Evolutionary conservation across 768 basidiomycete species (phyloP).

Genomic region (Multifurca ochricompacta): DNA sequence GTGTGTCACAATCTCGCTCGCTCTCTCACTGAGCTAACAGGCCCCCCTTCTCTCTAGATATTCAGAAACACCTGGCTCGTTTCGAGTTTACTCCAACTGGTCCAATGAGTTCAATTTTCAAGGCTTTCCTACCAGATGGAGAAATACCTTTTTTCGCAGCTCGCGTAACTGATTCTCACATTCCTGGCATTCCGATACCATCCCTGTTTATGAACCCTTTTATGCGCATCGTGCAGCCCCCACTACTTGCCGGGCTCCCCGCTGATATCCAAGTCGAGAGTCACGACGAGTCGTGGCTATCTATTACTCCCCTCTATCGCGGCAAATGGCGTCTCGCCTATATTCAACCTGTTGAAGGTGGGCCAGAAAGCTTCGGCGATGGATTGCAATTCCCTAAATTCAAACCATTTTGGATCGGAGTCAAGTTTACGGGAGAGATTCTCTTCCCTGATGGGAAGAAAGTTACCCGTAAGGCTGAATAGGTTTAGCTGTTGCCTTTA

Average conservation of each 20-base stretch:
- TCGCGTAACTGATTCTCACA: slow-evolving; percentile 6
- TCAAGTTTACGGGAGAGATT: slow-evolving; percentile 9
- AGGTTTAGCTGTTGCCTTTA: too few species aligned
- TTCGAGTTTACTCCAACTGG: slow-evolving; percentile 4
- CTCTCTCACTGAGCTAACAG: background rate
- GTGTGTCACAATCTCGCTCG: background rate
- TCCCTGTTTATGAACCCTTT: background rate
- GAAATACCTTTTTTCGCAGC: slow-evolving; percentile 16
- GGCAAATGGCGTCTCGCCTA: slow-evolving; percentile 12
- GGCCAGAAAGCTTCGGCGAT: slow-evolving; percentile 7
- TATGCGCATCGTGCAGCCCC: slow-evolving; percentile 5
- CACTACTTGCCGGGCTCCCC: background rate
- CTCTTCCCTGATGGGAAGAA: background rate
- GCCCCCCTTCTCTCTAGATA: background rate
- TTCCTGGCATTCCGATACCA: slow-evolving; percentile 8
- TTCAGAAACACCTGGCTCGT: slow-evolving; percentile 13
- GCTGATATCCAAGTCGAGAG: background rate
- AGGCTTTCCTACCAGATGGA: background rate
- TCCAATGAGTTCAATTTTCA: background rate
- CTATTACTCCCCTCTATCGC: background rate
- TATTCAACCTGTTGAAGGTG: background rate
- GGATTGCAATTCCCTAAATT: slow-evolving; percentile 5
- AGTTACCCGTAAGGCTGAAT: background rate
- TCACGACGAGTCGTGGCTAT: slow-evolving; percentile 7
- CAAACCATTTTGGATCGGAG: slow-evolving; percentile 7